phyloP scores from a whole-genome alignment of 495 filamentous ascomycete genomes.

The Elaphomyces granulatus region DNA sequence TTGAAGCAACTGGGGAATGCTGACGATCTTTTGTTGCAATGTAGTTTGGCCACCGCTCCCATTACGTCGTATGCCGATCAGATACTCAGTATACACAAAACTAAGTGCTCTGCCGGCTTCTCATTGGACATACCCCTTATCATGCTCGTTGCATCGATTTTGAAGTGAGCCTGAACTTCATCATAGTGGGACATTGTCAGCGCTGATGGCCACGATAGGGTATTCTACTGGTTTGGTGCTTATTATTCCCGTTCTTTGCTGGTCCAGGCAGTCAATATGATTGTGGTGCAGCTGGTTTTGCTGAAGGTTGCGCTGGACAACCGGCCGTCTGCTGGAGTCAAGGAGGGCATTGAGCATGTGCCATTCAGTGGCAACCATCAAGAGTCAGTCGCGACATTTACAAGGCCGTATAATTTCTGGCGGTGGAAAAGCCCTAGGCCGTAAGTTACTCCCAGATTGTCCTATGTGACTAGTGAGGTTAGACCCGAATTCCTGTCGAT shows the following conservation, averaged over 20 bases:
- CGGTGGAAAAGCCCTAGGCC: conserved; percentile 74
- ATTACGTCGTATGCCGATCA: conserved; percentile 84
- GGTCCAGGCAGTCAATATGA: conserved; percentile 76
- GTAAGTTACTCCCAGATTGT: conserved; percentile 37
- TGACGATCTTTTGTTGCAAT: conserved; percentile 7
- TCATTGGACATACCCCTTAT: conserved; percentile 85
- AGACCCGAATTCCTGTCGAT: too few relatives aligned
- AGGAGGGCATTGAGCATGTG: conserved; percentile 36
- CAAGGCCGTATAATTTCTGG: conserved; percentile 85
- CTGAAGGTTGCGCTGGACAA: conserved; percentile 85
- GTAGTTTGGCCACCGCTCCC: conserved; percentile 61
- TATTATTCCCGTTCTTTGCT: conserved; percentile 68
- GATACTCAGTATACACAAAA: conserved; percentile 74
- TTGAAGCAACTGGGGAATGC: conserved; percentile 2
- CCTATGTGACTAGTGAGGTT: too few relatives aligned
- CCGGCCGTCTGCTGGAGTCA: conserved; percentile 50
- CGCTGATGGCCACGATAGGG: conserved; percentile 30
- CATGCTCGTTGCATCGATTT: conserved; percentile 86
- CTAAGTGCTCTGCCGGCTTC: conserved; percentile 75
- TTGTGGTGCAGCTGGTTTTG: conserved; percentile 63
- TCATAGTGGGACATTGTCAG: too few relatives aligned
- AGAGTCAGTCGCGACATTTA: conserved; percentile 12
- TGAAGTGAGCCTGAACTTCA: conserved; percentile 67
- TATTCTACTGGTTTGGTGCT: conserved; percentile 91
- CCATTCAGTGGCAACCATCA: conserved; percentile 23